A percentile compares a stretch with the other conserved stretches of the same genome.
phyloP scores from a whole-genome alignment of 2,329 filamentous ascomycete genomes.

The Cyphellophora europaea region DNA sequence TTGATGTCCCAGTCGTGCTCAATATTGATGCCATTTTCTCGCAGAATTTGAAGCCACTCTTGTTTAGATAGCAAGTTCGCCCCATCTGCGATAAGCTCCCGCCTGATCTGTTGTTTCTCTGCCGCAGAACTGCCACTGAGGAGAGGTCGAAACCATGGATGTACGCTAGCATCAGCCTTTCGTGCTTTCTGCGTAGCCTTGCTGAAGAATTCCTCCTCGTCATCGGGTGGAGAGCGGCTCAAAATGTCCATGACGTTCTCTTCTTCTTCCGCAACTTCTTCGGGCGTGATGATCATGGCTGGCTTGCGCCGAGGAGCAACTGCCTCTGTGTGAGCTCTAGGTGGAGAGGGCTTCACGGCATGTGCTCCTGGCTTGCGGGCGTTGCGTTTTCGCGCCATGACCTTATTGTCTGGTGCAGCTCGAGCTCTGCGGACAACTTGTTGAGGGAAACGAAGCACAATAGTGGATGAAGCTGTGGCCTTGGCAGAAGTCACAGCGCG shows the following conservation, averaged over 20 bases:
- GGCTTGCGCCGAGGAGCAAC: too few relatives aligned
- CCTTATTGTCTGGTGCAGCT: not conserved
- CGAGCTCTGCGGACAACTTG: not conserved
- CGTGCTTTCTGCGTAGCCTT: not conserved
- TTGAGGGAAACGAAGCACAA: too few relatives aligned
- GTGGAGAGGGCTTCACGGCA: too few relatives aligned
- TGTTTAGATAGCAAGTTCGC: not conserved
- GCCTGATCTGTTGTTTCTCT: conserved; percentile 6
- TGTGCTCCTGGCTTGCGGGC: too few relatives aligned
- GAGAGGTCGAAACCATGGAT: conserved; percentile 10
- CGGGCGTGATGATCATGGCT: conserved; percentile 1
- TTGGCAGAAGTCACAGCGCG: too few relatives aligned
- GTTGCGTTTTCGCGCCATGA: not conserved
- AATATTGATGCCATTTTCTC: conserved; percentile 1
- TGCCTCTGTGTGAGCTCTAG: too few relatives aligned
- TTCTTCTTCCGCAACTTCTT: conserved; percentile 1
- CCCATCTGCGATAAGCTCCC: conserved; percentile 3
- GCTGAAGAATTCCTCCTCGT: conserved; percentile 9
- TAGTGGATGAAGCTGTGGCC: too few relatives aligned
- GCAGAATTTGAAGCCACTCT: too few relatives aligned
- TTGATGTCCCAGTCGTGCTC: not conserved
- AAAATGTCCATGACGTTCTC: conserved; percentile 6
- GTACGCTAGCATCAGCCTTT: too few relatives aligned
- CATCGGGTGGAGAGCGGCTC: conserved; percentile 4
- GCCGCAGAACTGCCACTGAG: conserved; percentile 9